These are phyloP conservation scores for Phaeomoniella chlamydospora DNA, from an alignment of 2,329 filamentous ascomycete species.

Conservation along the genomic window DNA sequence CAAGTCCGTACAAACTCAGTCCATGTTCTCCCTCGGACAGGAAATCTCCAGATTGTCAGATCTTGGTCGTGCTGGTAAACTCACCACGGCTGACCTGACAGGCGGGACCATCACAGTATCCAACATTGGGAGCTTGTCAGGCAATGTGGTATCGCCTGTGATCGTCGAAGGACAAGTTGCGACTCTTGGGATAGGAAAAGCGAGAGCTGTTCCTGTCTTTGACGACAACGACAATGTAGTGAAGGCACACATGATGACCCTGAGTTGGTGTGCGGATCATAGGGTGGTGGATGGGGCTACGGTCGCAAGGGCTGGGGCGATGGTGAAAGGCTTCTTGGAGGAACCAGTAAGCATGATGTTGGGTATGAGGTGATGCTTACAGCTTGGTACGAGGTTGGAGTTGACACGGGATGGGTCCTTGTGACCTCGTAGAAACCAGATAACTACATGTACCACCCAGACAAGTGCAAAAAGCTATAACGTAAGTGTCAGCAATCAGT, in stretches of 20 bases:
- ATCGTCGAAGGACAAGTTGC: conserved; percentile 84
- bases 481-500: no score
- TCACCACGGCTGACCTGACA: conserved; percentile 59
- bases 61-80: conserved; percentile 59
- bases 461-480: no score
- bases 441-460: no score
- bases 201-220: conserved; percentile 72
- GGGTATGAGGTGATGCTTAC: conserved; percentile 61
- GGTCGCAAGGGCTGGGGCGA: conserved; percentile 77
- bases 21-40: conserved; percentile 61
- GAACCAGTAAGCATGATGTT: conserved; percentile 78
- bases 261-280: conserved; percentile 96
- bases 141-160: conserved; percentile 80
- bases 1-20: conserved; percentile 63
- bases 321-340: conserved; percentile 65
- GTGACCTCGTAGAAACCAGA: no score
- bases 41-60: conserved; percentile 62
- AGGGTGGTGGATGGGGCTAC: conserved; percentile 88
- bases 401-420: no score
- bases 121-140: conserved; percentile 80
- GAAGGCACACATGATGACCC: conserved; percentile 67
- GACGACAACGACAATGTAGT: conserved; percentile 42
- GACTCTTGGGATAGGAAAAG: conserved; percentile 76
- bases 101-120: conserved; percentile 91
- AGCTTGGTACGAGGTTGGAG: no score